Percentiles rank a stretch among this genome's conserved stretches.
Conservation (phyloP, 1,139 yeast genomes). For the Candida freyschussii region DNA sequence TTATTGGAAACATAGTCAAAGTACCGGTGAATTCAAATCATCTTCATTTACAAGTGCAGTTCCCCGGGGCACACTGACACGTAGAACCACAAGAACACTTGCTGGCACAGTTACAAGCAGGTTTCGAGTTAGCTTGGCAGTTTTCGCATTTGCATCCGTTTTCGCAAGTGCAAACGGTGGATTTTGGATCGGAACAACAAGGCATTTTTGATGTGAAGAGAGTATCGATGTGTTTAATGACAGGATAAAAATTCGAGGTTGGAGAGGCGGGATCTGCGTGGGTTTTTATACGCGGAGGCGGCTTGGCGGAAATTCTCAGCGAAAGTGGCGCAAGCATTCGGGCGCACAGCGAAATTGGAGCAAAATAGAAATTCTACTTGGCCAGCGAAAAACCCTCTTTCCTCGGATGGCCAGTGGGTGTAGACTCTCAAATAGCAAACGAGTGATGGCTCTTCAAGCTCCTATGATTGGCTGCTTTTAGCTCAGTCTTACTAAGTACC, state of each 20-base stretch:
- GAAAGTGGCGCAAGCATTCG: conserved; percentile 1
- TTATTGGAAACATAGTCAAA: not conserved
- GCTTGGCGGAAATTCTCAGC: no score
- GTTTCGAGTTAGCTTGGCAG: not conserved
- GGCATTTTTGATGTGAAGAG: not conserved
- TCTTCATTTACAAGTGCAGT: conserved; percentile 12
- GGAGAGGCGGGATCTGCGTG: no score
- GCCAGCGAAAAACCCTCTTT: no score
- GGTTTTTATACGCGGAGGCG: no score
- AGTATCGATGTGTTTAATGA: not conserved
- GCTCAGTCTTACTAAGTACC: no score
- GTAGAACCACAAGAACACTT: conserved; percentile 13
- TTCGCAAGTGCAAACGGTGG: not conserved
- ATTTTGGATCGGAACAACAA: not conserved
- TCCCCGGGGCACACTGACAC: conserved; percentile 14
- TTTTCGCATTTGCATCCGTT: not conserved
- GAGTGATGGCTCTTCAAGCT: no score
- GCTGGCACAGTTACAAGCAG: conserved; percentile 7
- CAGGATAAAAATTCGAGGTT: no score
- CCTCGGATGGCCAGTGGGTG: no score
- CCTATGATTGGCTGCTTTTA: no score
- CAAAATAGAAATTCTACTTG: no score
- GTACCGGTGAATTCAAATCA: not conserved
- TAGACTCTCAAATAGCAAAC: no score
- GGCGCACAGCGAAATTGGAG: no score